These are phyloP conservation scores for Hymenoscyphus occultus DNA, from an alignment of 2,329 filamentous ascomycete genomes.

Conservation along the genomic window DNA sequence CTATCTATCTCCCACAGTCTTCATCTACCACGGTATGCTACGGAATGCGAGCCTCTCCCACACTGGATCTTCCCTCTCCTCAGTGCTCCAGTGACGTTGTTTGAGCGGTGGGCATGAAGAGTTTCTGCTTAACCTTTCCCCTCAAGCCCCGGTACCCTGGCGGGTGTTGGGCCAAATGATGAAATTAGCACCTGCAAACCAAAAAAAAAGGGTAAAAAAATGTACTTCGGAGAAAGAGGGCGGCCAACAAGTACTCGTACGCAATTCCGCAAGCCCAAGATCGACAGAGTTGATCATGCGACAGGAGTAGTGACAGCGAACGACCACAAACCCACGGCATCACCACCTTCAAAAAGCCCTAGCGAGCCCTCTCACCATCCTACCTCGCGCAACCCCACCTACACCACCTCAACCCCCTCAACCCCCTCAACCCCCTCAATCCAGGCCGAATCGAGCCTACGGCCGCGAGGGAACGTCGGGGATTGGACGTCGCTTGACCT, in stretches of 20 bases:
- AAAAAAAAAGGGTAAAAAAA: neutral
- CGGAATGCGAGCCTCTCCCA: neutral
- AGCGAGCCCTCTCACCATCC: neutral
- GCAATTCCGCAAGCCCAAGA: constrained; percentile 18
- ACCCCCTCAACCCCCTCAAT: neutral
- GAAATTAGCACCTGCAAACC: neutral
- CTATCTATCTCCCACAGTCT: neutral
- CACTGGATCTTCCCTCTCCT: neutral
- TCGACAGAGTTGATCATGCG: constrained; percentile 33
- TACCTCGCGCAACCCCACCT: neutral
- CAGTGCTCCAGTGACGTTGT: neutral
- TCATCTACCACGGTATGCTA: neutral
- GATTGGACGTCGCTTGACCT: neutral
- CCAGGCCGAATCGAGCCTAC: neutral
- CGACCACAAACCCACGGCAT: neutral
- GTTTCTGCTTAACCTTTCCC: neutral
- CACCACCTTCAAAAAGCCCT: neutral
- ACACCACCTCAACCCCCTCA: neutral
- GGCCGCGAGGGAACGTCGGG: neutral
- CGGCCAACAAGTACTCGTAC: neutral
- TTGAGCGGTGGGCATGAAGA: neutral
- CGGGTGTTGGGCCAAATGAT: neutral
- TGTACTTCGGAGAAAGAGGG: neutral
- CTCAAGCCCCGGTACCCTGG: neutral
- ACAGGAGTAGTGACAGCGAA: constrained; percentile 15